phyloP scores from a whole-genome alignment of 2,329 filamentous ascomycete species.

The Sporothrix pallida region DNA sequence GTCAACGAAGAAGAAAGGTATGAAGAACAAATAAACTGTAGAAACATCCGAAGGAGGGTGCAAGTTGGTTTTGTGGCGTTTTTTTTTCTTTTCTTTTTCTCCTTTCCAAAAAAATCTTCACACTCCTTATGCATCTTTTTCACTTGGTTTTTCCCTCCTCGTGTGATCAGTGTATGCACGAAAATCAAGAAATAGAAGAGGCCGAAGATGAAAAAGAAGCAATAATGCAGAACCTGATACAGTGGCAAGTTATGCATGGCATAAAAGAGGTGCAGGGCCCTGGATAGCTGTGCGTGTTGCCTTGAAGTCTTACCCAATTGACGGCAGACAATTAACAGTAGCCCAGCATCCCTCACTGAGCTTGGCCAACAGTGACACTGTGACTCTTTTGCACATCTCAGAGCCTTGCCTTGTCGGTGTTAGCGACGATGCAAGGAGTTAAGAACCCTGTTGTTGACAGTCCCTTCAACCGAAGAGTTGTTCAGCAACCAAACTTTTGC shows the following conservation, averaged over 20 bases:
- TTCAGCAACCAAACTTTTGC: neutral
- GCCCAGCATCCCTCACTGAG: no score
- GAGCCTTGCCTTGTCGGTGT: constrained; percentile 26
- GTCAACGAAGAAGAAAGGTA: neutral
- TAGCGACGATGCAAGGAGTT: constrained; percentile 26
- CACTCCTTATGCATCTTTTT: neutral
- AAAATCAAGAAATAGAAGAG: neutral
- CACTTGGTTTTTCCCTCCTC: neutral
- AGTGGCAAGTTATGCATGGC: neutral
- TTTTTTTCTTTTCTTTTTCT: neutral
- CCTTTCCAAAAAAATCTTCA: neutral
- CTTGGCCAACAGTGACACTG: neutral
- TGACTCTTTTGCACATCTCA: neutral
- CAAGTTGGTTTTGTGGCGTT: constrained; percentile 3
- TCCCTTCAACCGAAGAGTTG: neutral
- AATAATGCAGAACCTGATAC: neutral
- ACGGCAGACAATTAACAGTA: no score
- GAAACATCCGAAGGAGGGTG: neutral
- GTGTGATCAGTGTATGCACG: neutral
- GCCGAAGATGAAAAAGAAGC: neutral
- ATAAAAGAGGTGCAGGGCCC: no score
- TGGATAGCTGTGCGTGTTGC: no score
- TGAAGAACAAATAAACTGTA: neutral
- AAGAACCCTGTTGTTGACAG: neutral
- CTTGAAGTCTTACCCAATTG: no score